Percentiles rank a stretch among this genome's conserved stretches.
phyloP scores from a whole-genome alignment of 2,329 filamentous ascomycete genomes.

The Immersiporthe knoxdaviesiana region DNA sequence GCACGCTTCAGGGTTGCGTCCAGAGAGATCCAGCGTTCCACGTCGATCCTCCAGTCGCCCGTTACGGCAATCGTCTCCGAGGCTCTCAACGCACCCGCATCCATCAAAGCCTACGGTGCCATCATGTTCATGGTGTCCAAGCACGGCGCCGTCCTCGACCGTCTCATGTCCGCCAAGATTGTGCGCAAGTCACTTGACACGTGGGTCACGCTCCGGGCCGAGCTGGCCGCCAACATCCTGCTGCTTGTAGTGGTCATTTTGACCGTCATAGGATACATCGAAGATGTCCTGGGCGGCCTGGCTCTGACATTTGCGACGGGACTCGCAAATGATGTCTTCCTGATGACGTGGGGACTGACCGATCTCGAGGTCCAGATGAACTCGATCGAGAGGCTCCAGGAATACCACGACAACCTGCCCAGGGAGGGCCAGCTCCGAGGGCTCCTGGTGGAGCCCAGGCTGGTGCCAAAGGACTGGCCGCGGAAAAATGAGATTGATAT shows the following conservation, averaged over 20 bases:
- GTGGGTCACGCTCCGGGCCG: conserved; percentile 18
- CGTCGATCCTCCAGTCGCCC: conserved; percentile 15
- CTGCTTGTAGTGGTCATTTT: conserved; percentile 12
- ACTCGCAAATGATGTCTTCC: conserved; percentile 15
- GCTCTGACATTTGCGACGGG: conserved; percentile 15
- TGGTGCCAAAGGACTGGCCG: conserved; percentile 9
- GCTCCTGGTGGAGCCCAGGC: background rate
- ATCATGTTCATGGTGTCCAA: conserved; percentile 14
- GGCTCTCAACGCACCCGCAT: conserved; percentile 12
- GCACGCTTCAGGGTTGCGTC: conserved; percentile 2
- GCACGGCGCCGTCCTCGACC: conserved; percentile 12
- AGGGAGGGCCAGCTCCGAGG: conserved; percentile 7
- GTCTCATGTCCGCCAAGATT: conserved; percentile 14
- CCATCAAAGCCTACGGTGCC: conserved; percentile 17
- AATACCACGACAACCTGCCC: conserved; percentile 15
- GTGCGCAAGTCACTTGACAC: conserved; percentile 19
- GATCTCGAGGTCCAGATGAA: conserved; percentile 20
- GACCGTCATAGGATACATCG: conserved; percentile 4
- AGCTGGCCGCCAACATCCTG: conserved; percentile 5
- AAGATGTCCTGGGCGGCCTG: conserved; percentile 5
- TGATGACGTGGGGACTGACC: conserved; percentile 15
- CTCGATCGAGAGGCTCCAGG: conserved; percentile 16
- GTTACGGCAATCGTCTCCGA: conserved; percentile 15
- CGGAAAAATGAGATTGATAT: background rate
- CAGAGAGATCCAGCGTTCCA: conserved; percentile 14